Percentiles rank a stretch among this genome's conserved stretches.
Conservation (phyloP, 805 yeast species). For the Danielia reshetovae region DNA sequence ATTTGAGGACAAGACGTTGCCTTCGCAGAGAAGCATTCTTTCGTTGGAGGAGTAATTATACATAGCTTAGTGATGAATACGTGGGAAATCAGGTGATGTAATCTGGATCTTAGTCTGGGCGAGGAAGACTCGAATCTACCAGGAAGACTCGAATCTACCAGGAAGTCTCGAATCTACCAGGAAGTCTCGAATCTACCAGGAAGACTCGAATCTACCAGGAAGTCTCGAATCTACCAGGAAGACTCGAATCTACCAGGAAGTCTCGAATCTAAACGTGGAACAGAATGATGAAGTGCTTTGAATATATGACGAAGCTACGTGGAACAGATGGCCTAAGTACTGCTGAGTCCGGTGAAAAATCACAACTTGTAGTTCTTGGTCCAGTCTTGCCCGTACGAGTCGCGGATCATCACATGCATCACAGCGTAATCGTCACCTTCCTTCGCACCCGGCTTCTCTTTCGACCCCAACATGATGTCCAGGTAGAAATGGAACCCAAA, state of each 20-base stretch:
- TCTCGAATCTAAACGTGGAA: too few species aligned
- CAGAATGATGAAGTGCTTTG: too few species aligned
- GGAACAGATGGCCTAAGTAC: not conserved
- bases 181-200: too few species aligned
- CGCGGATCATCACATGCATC: conserved; percentile 44
- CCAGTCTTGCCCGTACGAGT: conserved; percentile 32
- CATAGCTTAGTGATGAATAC: too few species aligned
- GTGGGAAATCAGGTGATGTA: too few species aligned
- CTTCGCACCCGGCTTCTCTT: conserved; percentile 16
- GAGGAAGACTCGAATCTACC: too few species aligned
- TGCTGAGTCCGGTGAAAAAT: not conserved
- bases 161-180: too few species aligned
- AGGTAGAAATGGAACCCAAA: conserved; percentile 49
- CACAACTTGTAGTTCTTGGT: conserved; percentile 8
- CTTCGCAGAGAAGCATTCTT: conserved; percentile 52
- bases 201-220: too few species aligned
- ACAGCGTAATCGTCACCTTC: conserved; percentile 39
- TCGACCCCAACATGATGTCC: conserved; percentile 44
- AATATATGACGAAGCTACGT: not conserved
- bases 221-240: too few species aligned
- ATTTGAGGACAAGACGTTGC: conserved; percentile 51
- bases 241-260: too few species aligned
- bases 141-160: too few species aligned
- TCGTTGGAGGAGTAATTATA: conserved; percentile 37
- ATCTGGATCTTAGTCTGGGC: too few species aligned